A percentile compares a stretch with the other conserved stretches of the same genome.
Conservation (phyloP, 495 filamentous ascomycete species). For the Amniculicola lignicola region DNA sequence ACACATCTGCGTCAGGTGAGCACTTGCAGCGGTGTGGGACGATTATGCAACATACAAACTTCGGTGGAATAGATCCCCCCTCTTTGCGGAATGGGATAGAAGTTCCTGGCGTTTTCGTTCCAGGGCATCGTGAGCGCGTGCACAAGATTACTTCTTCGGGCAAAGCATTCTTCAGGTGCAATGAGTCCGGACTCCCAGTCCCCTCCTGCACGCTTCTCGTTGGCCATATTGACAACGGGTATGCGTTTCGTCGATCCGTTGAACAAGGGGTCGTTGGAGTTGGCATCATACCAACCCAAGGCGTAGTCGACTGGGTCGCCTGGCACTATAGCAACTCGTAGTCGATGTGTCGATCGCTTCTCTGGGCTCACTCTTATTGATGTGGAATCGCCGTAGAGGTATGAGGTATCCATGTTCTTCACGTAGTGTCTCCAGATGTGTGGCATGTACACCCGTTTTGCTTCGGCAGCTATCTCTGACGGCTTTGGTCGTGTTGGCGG, state of each 20-base stretch:
- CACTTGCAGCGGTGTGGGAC: not conserved
- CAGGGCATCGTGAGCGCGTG: slow-evolving; percentile 58
- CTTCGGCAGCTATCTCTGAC: slow-evolving; percentile 66
- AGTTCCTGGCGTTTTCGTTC: slow-evolving; percentile 35
- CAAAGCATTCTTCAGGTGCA: slow-evolving; percentile 69
- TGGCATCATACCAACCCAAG: slow-evolving; percentile 54
- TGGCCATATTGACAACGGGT: slow-evolving; percentile 70
- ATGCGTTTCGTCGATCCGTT: slow-evolving; percentile 44
- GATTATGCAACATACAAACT: slow-evolving; percentile 52
- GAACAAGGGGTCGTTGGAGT: slow-evolving; percentile 6
- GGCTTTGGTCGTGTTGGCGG: slow-evolving; percentile 61
- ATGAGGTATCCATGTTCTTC: slow-evolving; percentile 51
- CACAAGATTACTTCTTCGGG: slow-evolving; percentile 67
- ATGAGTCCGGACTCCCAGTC: slow-evolving; percentile 73
- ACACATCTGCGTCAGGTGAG: slow-evolving; percentile 45
- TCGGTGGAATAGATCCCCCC: slow-evolving; percentile 65
- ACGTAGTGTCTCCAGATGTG: slow-evolving; percentile 53
- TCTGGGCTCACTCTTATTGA: slow-evolving; percentile 35
- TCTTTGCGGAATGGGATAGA: slow-evolving; percentile 66
- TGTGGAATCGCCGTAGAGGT: slow-evolving; percentile 41
- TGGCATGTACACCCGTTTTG: slow-evolving; percentile 62
- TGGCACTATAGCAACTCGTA: slow-evolving; percentile 53
- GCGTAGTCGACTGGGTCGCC: slow-evolving; percentile 70
- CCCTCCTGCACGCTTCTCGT: slow-evolving; percentile 70
- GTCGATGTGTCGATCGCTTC: slow-evolving; percentile 29